Base-by-base conservation (phyloP, 257 asterid genomes). In the Solanum phureja region DNA sequence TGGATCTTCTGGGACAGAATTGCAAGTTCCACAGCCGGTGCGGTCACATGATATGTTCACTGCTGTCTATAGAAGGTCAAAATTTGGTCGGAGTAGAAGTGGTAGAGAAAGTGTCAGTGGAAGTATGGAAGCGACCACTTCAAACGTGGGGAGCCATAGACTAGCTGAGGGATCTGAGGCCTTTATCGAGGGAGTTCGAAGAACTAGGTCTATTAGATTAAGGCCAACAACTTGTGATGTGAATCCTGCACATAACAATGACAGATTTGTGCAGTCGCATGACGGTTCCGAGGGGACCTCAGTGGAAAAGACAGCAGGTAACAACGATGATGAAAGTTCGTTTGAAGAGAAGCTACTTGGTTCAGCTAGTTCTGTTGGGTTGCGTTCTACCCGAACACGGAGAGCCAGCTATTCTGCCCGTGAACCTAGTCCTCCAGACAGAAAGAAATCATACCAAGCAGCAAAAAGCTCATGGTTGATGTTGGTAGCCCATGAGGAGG, bases 31-130 rank as follows among this genome's bases (percentile, higher is more conserved):
- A 8, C 89, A 89, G 90, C 93, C 90, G 86, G 72, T 87, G 89
- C 96, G 92, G 88, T 91, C 95, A 35, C 93, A 87, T 88, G 93
- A 91, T 90, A 91, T 91, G 94, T 92, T 94, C 83, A 88, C 93
- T 76, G 96, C 98, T 74, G 98, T 97, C 89, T 97, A 97, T 91
- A 88, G 94, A 90, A 94, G 99, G 93, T 92, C 92, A 87, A 96
- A 91, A 91, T 88, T 92, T 90, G 89, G 91, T 71, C 92, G 91
- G 91, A 89, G 91, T 82, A 94, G 93, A 91, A 90, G 87, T 83
- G 93, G 94, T 91, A 91, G 86, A 85, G 98, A 92, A 87, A 93
- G 89, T 29, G 91, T 71, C 33, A 76, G 86, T 85, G 91, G 92
- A 84, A 87, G 88, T 89, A 92, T 88, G 91, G 94, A 92, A 87